Percentiles rank a stretch among this genome's conserved stretches.
Evolutionary conservation across 2,329 filamentous ascomycete genomes (phyloP).

Genomic region (Alternaria novae-zelandiae): DNA sequence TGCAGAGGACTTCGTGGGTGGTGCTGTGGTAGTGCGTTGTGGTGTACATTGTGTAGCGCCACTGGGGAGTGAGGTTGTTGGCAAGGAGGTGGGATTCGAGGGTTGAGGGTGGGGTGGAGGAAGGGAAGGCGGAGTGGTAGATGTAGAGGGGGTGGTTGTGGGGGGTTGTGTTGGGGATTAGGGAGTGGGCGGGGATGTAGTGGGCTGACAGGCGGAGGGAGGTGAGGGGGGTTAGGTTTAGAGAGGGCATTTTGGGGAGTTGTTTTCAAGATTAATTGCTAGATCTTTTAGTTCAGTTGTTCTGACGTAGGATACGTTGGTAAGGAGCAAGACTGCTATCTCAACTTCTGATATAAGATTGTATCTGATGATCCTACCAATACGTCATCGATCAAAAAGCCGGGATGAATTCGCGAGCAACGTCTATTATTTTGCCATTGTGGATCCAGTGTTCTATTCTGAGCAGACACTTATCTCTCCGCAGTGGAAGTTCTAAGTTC

Average conservation of each 20-base stretch:
- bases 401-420: not conserved
- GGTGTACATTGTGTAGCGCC: slow-evolving; percentile 73
- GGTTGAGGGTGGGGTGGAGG: slow-evolving; percentile 51
- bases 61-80: slow-evolving; percentile 64
- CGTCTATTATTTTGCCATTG: not conserved
- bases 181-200: slow-evolving; percentile 63
- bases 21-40: slow-evolving; percentile 72
- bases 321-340: too few relatives aligned
- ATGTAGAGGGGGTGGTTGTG: slow-evolving; percentile 69
- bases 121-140: slow-evolving; percentile 66
- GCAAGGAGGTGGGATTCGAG: slow-evolving; percentile 64
- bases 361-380: not conserved
- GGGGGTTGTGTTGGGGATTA: slow-evolving; percentile 69
- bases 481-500: not conserved
- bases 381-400: slow-evolving; percentile 1
- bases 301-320: not conserved
- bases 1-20: slow-evolving; percentile 69
- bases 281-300: not conserved
- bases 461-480: not conserved
- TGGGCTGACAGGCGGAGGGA: slow-evolving; percentile 64
- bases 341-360: not conserved
- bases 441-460: not conserved
- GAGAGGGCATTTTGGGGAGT: slow-evolving; percentile 12
- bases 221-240: slow-evolving; percentile 53
- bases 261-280: not conserved